Base-by-base conservation (phyloP, 495 filamentous ascomycete species). In the Hyaloscypha hepaticicola region DNA sequence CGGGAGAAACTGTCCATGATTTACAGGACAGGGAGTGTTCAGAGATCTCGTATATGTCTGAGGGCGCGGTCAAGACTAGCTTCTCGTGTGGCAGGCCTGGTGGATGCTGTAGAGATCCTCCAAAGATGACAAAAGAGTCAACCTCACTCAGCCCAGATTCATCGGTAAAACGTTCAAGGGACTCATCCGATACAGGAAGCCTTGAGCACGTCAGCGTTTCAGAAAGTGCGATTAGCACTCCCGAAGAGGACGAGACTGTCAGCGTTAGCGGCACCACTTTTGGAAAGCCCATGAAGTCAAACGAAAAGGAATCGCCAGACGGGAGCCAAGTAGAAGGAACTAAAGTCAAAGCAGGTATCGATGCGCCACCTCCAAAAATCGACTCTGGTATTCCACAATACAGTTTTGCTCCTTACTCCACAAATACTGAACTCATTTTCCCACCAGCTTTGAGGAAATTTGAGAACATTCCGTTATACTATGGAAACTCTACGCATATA, bases 41-140 rank as follows among this genome's bases (percentile, higher is more conserved):
- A 33, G 60, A 34, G 56, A 28, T 62, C 21, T 28, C 51, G 7
- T 66, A 62, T 48, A 14, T 63, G 34, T 67, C 65, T 57, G 67
- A 69, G 27, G 58, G 27, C 11, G 21, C 62, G 45, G 31, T 59
- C 26, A 64, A 63, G 41, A 50, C 29, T 14, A 53, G 16, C 24
- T 60, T 72, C 64, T 66, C 64, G 7, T 78, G 76, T 59, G 76
- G 76, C 48, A 70, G 76, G 33, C 73, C 72, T 0, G 77, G 75
- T 26, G 77, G 77, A 21, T 78, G 77, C 53, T 78, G 77, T 63
- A 67, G 67, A 60, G 76, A 78, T 67, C 38, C 58, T 12, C 71
- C 59, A 52, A 66, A 53, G 29, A 5, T 60, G n/a, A 56, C 66
- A 28, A 49, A n/a, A 64, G 29, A 38, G 41, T 24, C 55, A 8